Conservation (phyloP, 352 stramenopile species). For the Phytophthora syringae region DNA sequence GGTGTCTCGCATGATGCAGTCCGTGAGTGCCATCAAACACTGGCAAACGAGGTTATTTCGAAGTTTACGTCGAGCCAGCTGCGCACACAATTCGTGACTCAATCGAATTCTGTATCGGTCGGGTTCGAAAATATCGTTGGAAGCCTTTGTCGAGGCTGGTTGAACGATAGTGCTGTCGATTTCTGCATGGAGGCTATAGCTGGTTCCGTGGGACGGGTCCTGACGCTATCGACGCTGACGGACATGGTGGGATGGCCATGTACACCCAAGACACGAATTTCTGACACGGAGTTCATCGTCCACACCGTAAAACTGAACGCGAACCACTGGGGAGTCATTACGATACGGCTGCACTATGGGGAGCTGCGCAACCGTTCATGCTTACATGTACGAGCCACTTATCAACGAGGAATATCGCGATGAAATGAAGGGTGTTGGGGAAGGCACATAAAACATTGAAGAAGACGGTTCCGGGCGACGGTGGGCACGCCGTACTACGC, state of each 20-base stretch:
- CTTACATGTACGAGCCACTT: slow-evolving; percentile 5
- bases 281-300: not conserved
- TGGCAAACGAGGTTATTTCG: slow-evolving; percentile 4
- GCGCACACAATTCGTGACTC: not conserved
- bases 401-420: slow-evolving; percentile 8
- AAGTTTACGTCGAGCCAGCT: slow-evolving; percentile 1
- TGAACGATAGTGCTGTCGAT: slow-evolving; percentile 9
- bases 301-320: not conserved
- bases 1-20: not conserved
- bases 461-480: no score
- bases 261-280: not conserved
- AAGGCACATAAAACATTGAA: not conserved
- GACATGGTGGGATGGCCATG: not conserved
- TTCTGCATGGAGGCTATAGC: not conserved
- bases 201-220: not conserved
- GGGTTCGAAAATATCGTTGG: slow-evolving; percentile 8
- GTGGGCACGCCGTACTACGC: no score
- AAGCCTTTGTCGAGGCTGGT: not conserved
- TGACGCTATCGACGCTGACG: not conserved
- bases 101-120: not conserved
- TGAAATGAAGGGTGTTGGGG: not conserved
- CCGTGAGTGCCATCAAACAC: not conserved
- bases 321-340: slow-evolving; percentile 17
- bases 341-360: not conserved
- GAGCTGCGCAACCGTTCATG: not conserved